Base-by-base conservation (phyloP, 2,329 filamentous ascomycete species). In the Tolypocladium nubicola region DNA sequence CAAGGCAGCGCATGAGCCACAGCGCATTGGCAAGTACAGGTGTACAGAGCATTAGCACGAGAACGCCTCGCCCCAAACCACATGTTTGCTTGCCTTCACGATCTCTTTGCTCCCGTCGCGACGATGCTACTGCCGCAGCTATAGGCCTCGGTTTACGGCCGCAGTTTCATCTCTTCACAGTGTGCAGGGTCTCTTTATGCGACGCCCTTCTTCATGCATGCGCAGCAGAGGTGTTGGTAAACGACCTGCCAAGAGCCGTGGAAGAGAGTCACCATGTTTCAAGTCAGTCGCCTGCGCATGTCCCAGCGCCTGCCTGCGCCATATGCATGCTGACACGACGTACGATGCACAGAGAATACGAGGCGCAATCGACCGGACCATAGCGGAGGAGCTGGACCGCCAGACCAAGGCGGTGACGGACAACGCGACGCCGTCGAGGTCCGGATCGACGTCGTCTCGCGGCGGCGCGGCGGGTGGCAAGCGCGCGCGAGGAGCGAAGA, bases 371-470 rank as follows among this genome's bases (percentile, higher is more conserved):
- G 89, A 96, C 70, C 85, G 86, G 66, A 87, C 87, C 66, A 94
- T 97, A 67, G 89, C 90, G 66, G 90, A 96, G 75, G 92, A 97
- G 75, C 90, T 96, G 73, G 88, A 90, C 58, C 87, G 89, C 58
- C 88, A 91, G 69, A 8, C 23, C 19, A 82, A 82, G 67, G 73
- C 77, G 54, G 64, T 77, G 61, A 70, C 77, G 6, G 76, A 77
- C 55, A 73, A 79, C 64, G 66, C 71, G 39, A 66, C 68, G 10
- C 69, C 70, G 19, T 70, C 71, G 56, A 76, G 66, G 63, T 79
- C 56, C 68, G 75, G 7, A 9, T 54, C 56, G 30, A 30, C 47
- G 23, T 58, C 56, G 13, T 55, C 52, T 10, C 56, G 60, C 70
- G 77, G 61, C 70, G 75, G 56, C 50, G 63, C 61, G 30, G 59